Percentiles rank a stretch among this genome's conserved stretches.
Evolutionary conservation across 2,329 filamentous ascomycete species (phyloP).

Genomic region (Beauveria caledonica): DNA sequence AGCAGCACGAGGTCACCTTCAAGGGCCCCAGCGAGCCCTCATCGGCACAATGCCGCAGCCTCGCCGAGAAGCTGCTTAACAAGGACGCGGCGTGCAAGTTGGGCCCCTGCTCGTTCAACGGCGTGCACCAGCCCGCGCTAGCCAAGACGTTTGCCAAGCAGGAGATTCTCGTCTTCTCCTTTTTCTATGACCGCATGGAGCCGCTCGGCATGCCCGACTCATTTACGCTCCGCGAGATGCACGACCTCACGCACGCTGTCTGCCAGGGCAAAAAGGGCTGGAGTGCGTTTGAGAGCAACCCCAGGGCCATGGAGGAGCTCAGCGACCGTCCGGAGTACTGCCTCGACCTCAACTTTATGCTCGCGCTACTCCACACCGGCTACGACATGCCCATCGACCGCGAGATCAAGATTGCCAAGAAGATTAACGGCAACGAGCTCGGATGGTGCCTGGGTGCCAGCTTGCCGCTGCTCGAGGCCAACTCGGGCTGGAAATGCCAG

Average conservation of each 20-base stretch:
- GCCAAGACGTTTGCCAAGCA: constrained; percentile 86
- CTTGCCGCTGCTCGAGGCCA: constrained; percentile 71
- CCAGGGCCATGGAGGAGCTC: constrained; percentile 73
- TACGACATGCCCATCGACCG: constrained; percentile 97
- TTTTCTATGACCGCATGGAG: constrained; percentile 93
- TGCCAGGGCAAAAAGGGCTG: constrained; percentile 71
- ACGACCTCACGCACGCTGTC: constrained; percentile 75
- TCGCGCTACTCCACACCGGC: constrained; percentile 83
- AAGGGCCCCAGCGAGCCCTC: constrained; percentile 68
- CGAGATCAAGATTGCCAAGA: constrained; percentile 97
- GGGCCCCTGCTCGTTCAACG: constrained; percentile 96
- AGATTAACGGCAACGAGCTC: constrained; percentile 93
- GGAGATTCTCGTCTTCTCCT: constrained; percentile 93
- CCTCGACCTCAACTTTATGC: constrained; percentile 93
- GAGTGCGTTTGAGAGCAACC: constrained; percentile 71
- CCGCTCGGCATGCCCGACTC: constrained; percentile 97
- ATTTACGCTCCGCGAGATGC: constrained; percentile 85
- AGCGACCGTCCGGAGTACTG: constrained; percentile 80
- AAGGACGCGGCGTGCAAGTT: constrained; percentile 79
- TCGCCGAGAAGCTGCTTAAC: constrained; percentile 83
- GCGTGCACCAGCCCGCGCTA: constrained; percentile 86
- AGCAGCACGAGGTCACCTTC: constrained; percentile 68
- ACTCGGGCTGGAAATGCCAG: constrained; percentile 86
- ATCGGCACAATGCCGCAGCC: constrained; percentile 77
- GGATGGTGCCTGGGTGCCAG: constrained; percentile 97